Conservation (phyloP, 352 stramenopile species). For the Globisporangium lucens region DNA sequence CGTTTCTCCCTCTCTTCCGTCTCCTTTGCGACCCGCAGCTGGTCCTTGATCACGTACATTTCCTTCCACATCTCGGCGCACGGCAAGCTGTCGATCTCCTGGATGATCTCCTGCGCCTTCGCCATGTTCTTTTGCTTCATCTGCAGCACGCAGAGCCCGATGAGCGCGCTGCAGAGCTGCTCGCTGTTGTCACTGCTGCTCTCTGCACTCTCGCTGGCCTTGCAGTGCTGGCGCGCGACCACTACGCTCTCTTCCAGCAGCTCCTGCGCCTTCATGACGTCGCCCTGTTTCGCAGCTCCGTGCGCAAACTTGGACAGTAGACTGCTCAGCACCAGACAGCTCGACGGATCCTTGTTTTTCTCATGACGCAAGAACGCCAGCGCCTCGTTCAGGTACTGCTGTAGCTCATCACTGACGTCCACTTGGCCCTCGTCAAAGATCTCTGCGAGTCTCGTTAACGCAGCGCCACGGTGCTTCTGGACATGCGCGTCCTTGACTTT, state of each 20-base stretch:
- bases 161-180: conserved; percentile 40
- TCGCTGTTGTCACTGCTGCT: conserved; percentile 16
- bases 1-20: conserved; percentile 1
- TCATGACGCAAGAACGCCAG: conserved; percentile 21
- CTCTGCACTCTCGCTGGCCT: not conserved
- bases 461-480: conserved; percentile 20
- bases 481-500: conserved; percentile 2
- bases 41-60: conserved; percentile 37
- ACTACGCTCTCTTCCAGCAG: conserved; percentile 32
- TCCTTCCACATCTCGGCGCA: conserved; percentile 29
- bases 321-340: conserved; percentile 13
- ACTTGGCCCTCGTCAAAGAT: conserved; percentile 18
- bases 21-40: conserved; percentile 23
- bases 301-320: conserved; percentile 34
- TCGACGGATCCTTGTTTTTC: conserved; percentile 16
- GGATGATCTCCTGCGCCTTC: conserved; percentile 31
- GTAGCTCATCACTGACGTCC: conserved; percentile 24
- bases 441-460: conserved; percentile 26
- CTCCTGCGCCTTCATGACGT: conserved; percentile 27
- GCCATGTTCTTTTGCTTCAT: conserved; percentile 39
- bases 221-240: conserved; percentile 19
- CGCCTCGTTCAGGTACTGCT: conserved; percentile 29
- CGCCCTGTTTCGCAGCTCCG: conserved; percentile 24
- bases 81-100: conserved; percentile 40
- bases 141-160: conserved; percentile 55